A percentile compares a stretch with the other conserved stretches of the same genome.
phyloP scores from a whole-genome alignment of 2,329 filamentous ascomycete genomes.

The Claviceps sp. region DNA sequence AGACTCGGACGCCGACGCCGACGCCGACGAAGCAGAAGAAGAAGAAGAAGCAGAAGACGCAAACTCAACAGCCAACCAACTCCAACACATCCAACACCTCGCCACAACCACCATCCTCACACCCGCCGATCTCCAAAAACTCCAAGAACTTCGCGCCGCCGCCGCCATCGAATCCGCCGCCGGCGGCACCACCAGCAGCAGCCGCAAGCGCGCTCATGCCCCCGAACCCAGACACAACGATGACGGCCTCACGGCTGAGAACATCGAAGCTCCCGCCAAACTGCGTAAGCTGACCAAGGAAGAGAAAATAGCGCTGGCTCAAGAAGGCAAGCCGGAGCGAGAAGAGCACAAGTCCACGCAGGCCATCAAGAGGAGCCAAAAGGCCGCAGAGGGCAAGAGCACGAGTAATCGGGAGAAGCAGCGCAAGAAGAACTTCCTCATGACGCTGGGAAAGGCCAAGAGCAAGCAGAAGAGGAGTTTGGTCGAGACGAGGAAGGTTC shows the following conservation, averaged over 20 bases:
- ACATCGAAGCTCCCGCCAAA: constrained; percentile 76
- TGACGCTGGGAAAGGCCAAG: constrained; percentile 95
- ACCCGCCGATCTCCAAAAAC: constrained; percentile 87
- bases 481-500: constrained; percentile 66
- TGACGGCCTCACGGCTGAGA: constrained; percentile 76
- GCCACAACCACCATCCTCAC: constrained; percentile 93
- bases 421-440: constrained; percentile 94
- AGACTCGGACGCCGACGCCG: constrained; percentile 7
- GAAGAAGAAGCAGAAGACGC: constrained; percentile 14
- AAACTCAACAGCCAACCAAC: constrained; percentile 29
- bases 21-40: constrained; percentile 7
- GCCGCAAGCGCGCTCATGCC: constrained; percentile 34
- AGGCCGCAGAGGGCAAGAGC: constrained; percentile 81
- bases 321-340: constrained; percentile 65
- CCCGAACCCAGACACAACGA: constrained; percentile 54
- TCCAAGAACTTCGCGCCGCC: constrained; percentile 70
- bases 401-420: constrained; percentile 96
- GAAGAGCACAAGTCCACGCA: constrained; percentile 76
- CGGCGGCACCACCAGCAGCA: constrained; percentile 18
- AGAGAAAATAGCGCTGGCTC: constrained; percentile 71
- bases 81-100: constrained; percentile 51
- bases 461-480: constrained; percentile 90
- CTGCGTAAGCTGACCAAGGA: constrained; percentile 80
- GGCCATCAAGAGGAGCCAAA: constrained; percentile 74
- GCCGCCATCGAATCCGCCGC: constrained; percentile 55